Base-by-base conservation (phyloP, 2,329 filamentous ascomycete genomes). In the Berkeleyomyces rouxiae region DNA sequence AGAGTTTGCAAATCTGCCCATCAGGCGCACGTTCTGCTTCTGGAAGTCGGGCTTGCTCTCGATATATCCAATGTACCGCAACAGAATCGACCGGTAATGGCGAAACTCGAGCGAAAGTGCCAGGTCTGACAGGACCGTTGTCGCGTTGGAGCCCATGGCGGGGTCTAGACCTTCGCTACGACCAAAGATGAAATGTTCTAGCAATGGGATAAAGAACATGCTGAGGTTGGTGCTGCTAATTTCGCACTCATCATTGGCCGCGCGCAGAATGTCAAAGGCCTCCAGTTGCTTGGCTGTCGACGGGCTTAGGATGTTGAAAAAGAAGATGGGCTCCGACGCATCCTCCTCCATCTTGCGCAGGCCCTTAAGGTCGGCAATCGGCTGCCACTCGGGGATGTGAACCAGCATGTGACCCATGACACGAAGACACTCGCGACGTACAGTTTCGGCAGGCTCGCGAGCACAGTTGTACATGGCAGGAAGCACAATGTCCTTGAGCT, bases 101-200 rank as follows among this genome's bases (percentile, higher is more conserved):
- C 84, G 85, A 91, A 92, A 97, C 69, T 93, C 89, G 11, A 99
- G 74, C 65, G 84, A 89, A 65, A 82, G 79, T 3, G 87, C 84
- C 63, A 99, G 73, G 36, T 80, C 78, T 1, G 88, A 86, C 64
- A 99, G 86, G 0, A 90, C 87, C 7, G 79, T 82, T n/a, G 90
- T 86, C 4, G 92, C 85, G 72, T 96, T 90, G 13, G 90, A 90
- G 59, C 90, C 85, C 61, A 97, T 78, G 59, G 90, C 92, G 67
- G 95, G 87, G 43, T 90, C 90, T 70, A 96, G 90, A 7, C 79
- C 78, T 58, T 90, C 87, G 3, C 82, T 82, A 65, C 87, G 83
- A 64, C 90, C 87, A 70, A 96, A 92, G 33, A 96, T 86, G 70
- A 96, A 97, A 70, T 96, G 91, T 70, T 99, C 93, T 7, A 97